These are phyloP conservation scores for Penicillium griseofulvum DNA, from an alignment of 2,329 filamentous ascomycete species.

Conservation along the genomic window DNA sequence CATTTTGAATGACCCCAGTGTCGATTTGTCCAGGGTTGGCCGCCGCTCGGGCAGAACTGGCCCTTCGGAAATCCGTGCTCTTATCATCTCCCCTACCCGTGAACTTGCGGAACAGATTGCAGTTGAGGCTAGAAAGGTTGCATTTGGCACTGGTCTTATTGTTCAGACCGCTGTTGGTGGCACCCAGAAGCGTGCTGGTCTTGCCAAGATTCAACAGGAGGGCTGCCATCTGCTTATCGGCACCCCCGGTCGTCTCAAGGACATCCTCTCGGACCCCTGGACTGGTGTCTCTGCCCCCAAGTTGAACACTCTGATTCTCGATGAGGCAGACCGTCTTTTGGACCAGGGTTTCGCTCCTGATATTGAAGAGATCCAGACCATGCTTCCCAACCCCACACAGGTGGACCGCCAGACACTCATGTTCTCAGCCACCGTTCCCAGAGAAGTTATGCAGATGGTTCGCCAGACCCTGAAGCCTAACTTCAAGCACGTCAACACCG, in stretches of 20 bases:
- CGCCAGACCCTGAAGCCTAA: constrained; percentile 72
- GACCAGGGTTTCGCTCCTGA: constrained; percentile 67
- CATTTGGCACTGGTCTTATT: constrained; percentile 62
- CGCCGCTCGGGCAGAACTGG: constrained; percentile 7
- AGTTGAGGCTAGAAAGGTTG: constrained; percentile 69
- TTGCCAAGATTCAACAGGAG: constrained; percentile 64
- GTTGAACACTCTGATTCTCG: constrained; percentile 59
- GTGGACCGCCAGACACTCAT: constrained; percentile 84
- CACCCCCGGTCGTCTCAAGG: constrained; percentile 82
- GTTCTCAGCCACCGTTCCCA: constrained; percentile 90
- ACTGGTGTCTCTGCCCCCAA: constrained; percentile 64
- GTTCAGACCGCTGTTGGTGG: constrained; percentile 86
- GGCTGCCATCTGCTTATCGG: constrained; percentile 89
- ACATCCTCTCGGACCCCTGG: constrained; percentile 68
- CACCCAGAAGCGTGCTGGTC: constrained; percentile 69
- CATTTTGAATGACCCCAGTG: constrained; percentile 64
- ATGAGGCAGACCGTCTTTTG: constrained; percentile 66
- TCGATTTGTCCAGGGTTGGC: constrained; percentile 42
- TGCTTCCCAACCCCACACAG: constrained; percentile 61
- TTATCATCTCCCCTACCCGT: constrained; percentile 62
- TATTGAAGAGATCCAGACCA: constrained; percentile 58
- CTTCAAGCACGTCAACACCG: constrained; percentile 90
- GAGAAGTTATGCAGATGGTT: constrained; percentile 76
- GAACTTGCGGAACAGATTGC: constrained; percentile 65
- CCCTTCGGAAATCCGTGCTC: constrained; percentile 54